Evolutionary conservation across 2,329 filamentous ascomycete genomes (phyloP), one percentile per base, ranked within the genome.

Genomic region (Scedosporium apiospermum): DNA sequence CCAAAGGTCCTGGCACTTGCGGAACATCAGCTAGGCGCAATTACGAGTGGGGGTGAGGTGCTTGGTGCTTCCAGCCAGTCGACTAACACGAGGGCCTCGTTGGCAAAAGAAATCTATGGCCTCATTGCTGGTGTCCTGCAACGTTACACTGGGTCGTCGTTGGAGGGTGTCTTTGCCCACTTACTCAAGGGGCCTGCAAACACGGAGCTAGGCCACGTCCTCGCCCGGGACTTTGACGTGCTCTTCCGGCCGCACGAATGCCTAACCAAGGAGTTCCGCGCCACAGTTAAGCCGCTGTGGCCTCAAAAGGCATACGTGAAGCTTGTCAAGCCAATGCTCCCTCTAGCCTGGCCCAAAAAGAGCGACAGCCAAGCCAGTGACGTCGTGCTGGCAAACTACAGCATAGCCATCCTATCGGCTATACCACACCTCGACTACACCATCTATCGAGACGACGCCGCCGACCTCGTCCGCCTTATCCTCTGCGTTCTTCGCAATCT

Each of bases 401-500:
- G 80, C 34, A 74, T 83, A 30, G 78, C 76, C 2, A 74, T 80
- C 5, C 73, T 86, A 4, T 72, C 78, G 0, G 74, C 82, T 57
- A 71, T 83, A 6, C 78, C 76, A 64, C 77, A 83, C 67, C 76
- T 84, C 63, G 72, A 71, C 18, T 82, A 79, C 61, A 69, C 75
- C 1, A 76, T 83, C 18, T 86, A 83, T 68, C 76, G 82, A 53
- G 76, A 79, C 16, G 82, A 86, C 58, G 71, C 77, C 0, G 74
- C 74, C 3, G 69, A 72, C 38, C 73, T 85, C 5, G 71, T 83
- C 3, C 77, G 80, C 7, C 73, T 84, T 16, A 75, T 80, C 5
- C 78, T 86, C 38, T 76, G 76, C 0, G 75, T 77, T 0, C 71
- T 82, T 5, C 75, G 76, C 62, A 79, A 72, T 18, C 71, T 77